Evolutionary conservation across 164 flowering plant genomes (phyloP).

Genomic region (Stephania yunnanensis): DNA sequence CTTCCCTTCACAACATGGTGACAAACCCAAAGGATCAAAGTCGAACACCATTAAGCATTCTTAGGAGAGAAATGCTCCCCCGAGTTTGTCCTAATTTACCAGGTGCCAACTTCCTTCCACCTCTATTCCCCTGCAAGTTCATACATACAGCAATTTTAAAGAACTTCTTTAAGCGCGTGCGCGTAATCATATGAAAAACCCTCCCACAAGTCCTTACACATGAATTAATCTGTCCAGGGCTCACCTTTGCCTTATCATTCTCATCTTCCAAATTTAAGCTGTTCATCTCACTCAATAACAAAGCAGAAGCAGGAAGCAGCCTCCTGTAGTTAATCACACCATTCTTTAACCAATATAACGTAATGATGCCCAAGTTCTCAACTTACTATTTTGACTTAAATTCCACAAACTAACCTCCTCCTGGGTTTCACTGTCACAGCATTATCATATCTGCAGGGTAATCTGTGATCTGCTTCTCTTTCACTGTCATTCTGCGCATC

Average conservation of each 20-base stretch:
- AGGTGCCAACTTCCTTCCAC: slow-evolving; percentile 29
- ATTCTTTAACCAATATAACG: background rate
- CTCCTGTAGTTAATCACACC: slow-evolving; percentile 37
- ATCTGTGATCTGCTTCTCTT: slow-evolving; percentile 7
- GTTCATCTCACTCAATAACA: slow-evolving; percentile 42
- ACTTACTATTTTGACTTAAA: background rate
- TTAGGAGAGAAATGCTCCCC: slow-evolving; percentile 48
- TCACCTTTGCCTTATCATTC: slow-evolving; percentile 47
- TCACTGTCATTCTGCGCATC: slow-evolving; percentile 9
- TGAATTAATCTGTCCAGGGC: background rate
- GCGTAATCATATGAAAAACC: background rate
- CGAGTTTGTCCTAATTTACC: slow-evolving; percentile 34
- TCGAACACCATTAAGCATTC: slow-evolving; percentile 33
- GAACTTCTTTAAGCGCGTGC: no score
- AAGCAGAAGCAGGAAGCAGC: slow-evolving; percentile 60
- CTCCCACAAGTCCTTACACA: no score
- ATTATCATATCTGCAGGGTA: slow-evolving; percentile 13
- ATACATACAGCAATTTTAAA: background rate
- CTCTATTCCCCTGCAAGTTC: slow-evolving; percentile 36
- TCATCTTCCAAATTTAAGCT: slow-evolving; percentile 45
- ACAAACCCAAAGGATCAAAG: background rate
- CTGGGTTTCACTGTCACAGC: slow-evolving; percentile 40
- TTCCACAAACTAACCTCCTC: slow-evolving; percentile 44
- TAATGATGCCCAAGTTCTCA: background rate
- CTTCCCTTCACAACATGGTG: no score